phyloP scores from a whole-genome alignment of 163 green algal species.

The Trebouxiophyceae sp. region DNA sequence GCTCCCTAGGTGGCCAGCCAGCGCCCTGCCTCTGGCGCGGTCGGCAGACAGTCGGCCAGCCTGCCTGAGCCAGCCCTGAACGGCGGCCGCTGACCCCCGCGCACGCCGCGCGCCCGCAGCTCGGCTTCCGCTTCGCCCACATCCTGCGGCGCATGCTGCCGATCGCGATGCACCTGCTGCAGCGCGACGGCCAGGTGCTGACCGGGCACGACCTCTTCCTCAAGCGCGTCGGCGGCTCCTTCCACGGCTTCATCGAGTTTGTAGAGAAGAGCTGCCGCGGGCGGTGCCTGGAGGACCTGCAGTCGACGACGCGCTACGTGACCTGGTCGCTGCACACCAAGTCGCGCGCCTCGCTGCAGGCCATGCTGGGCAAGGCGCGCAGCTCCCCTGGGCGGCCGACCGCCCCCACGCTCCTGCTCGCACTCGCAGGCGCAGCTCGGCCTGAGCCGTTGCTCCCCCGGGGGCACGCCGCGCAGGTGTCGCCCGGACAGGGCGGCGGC shows the following conservation, averaged over 20 bases:
- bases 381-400: background rate
- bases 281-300: conserved; percentile 88
- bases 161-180: conserved; percentile 76
- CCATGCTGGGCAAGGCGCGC: conserved; percentile 56
- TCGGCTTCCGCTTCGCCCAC: conserved; percentile 86
- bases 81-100: no score
- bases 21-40: no score
- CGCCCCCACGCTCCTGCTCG: background rate
- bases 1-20: no score
- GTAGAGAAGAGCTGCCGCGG: conserved; percentile 26
- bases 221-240: conserved; percentile 67
- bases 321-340: conserved; percentile 91
- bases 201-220: conserved; percentile 85
- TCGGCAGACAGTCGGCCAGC: no score
- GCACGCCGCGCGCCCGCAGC: conserved; percentile 42
- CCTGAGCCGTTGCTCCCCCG: background rate
- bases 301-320: conserved; percentile 84
- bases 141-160: conserved; percentile 83
- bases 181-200: conserved; percentile 57
- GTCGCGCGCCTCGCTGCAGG: conserved; percentile 47
- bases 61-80: no score
- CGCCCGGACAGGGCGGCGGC: background rate
- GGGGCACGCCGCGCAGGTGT: background rate
- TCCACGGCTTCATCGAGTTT: conserved; percentile 75
- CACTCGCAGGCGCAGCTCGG: background rate